A percentile compares a stretch with the other conserved stretches of the same genome.
Conservation (phyloP, 805 yeast species). For the Metschnikowia borealis region DNA sequence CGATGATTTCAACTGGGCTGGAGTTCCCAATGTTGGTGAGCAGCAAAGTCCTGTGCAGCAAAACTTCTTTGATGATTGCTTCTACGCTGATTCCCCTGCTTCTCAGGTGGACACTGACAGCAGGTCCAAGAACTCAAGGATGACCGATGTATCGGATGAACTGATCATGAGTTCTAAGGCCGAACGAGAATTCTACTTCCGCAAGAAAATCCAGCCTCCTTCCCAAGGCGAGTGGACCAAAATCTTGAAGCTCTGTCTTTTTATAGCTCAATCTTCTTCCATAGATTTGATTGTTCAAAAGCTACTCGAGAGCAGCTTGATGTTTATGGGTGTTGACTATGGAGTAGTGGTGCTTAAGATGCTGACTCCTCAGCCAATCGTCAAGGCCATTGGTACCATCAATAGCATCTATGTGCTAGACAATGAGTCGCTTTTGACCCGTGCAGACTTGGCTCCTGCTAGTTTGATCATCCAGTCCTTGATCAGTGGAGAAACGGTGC, state of each 20-base stretch:
- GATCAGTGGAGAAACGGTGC: conserved; percentile 31
- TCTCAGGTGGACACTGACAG: not conserved
- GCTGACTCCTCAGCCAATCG: conserved; percentile 20
- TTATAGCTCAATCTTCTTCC: conserved; percentile 45
- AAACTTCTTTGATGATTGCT: conserved; percentile 7
- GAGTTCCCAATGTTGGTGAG: conserved; percentile 17
- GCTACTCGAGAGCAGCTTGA: conserved; percentile 36
- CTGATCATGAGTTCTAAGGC: not conserved
- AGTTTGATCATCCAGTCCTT: conserved; percentile 36
- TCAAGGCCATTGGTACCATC: conserved; percentile 28
- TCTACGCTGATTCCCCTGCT: not conserved
- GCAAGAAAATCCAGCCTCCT: conserved; percentile 2
- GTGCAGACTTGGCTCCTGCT: conserved; percentile 44
- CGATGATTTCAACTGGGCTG: conserved; percentile 30
- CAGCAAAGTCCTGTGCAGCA: conserved; percentile 3
- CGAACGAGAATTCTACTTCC: not conserved
- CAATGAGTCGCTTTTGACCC: conserved; percentile 33
- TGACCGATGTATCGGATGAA: not conserved
- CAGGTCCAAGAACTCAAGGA: not conserved
- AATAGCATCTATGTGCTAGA: conserved; percentile 23
- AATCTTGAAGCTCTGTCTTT: conserved; percentile 46
- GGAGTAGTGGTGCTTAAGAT: conserved; percentile 29
- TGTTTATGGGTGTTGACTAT: conserved; percentile 31
- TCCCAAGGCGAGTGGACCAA: conserved; percentile 20
- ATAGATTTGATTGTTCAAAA: conserved; percentile 33